phyloP scores from a whole-genome alignment of 2,329 filamentous ascomycete genomes.

The Aspergillus ruber region DNA sequence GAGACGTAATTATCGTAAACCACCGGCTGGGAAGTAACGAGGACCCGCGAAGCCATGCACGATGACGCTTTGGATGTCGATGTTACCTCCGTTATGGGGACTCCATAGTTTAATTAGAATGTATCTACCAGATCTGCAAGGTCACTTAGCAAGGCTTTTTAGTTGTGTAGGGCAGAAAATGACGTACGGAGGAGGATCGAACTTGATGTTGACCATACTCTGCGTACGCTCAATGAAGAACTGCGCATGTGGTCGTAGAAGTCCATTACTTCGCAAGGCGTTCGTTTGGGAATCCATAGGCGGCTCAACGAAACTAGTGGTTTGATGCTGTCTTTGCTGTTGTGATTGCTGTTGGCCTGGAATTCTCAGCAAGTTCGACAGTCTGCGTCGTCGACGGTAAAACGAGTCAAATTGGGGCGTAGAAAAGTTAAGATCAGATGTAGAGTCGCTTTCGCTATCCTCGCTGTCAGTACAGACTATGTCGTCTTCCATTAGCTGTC shows the following conservation, averaged over 20 bases:
- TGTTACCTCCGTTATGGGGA: constrained; percentile 66
- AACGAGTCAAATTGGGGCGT: constrained; percentile 10
- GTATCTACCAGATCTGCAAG: constrained; percentile 63
- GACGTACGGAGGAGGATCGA: constrained; percentile 46
- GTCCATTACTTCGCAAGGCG: constrained; percentile 20
- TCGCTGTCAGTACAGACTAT: constrained; percentile 26
- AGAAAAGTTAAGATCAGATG: constrained; percentile 10
- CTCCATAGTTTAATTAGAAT: constrained; percentile 90
- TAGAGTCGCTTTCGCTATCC: constrained; percentile 24
- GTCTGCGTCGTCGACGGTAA: constrained; percentile 20
- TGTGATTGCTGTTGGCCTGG: constrained; percentile 14
- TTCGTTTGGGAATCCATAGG: neutral
- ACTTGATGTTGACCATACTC: constrained; percentile 78
- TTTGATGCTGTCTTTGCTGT: constrained; percentile 16
- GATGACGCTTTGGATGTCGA: constrained; percentile 82
- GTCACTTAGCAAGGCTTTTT: constrained; percentile 6
- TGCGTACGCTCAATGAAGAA: constrained; percentile 81
- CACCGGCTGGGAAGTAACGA: constrained; percentile 69
- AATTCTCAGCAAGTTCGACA: constrained; percentile 19
- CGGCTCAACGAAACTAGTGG: constrained; percentile 24
- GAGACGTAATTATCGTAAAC: constrained; percentile 44
- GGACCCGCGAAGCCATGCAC: constrained; percentile 80
- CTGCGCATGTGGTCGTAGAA: constrained; percentile 67
- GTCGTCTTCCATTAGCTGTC: constrained; percentile 23
- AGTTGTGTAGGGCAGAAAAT: neutral